Percentiles rank a stretch among this genome's conserved stretches.
These are phyloP conservation scores for Blastocystis sp. DNA, from an alignment of 352 stramenopile genomes.

Conservation along the genomic window DNA sequence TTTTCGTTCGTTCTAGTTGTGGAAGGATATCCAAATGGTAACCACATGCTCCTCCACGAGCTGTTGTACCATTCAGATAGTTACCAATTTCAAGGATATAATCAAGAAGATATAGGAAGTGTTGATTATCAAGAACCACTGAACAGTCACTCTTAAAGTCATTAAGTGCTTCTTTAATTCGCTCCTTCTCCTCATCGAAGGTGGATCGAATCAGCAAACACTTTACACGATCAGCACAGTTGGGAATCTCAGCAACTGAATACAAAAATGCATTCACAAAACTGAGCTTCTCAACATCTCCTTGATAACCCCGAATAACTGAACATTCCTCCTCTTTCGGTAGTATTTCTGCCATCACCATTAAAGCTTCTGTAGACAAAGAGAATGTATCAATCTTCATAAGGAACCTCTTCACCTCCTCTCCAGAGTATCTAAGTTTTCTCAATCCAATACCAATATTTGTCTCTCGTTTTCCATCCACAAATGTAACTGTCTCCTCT, in stretches of 20 bases:
- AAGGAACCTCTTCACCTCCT: constrained; percentile 8
- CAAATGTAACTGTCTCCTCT: constrained; percentile 17
- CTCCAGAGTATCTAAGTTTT: constrained; percentile 19
- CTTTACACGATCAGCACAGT: constrained; percentile 12
- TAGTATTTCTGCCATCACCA: constrained; percentile 24
- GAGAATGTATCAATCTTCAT: constrained; percentile 34
- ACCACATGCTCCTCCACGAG: not conserved
- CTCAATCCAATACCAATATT: constrained; percentile 46
- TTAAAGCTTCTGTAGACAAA: not conserved
- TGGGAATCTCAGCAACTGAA: constrained; percentile 2
- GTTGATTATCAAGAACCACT: not conserved
- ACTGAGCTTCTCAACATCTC: not conserved
- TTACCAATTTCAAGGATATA: constrained; percentile 32
- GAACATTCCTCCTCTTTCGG: constrained; percentile 32
- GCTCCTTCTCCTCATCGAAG: constrained; percentile 2
- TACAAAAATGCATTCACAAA: constrained; percentile 35
- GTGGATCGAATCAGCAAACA: constrained; percentile 5
- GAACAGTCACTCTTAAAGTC: constrained; percentile 8
- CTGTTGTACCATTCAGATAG: constrained; percentile 29
- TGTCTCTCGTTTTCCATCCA: constrained; percentile 35
- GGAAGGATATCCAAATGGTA: constrained; percentile 43
- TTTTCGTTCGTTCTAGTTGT: constrained; percentile 37
- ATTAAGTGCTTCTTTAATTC: not conserved
- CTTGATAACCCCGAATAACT: not conserved
- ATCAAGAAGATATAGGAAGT: constrained; percentile 19